These are phyloP conservation scores for Coemansia furcata DNA, from an alignment of 192 early-diverging fungal species.

Conservation along the genomic window DNA sequence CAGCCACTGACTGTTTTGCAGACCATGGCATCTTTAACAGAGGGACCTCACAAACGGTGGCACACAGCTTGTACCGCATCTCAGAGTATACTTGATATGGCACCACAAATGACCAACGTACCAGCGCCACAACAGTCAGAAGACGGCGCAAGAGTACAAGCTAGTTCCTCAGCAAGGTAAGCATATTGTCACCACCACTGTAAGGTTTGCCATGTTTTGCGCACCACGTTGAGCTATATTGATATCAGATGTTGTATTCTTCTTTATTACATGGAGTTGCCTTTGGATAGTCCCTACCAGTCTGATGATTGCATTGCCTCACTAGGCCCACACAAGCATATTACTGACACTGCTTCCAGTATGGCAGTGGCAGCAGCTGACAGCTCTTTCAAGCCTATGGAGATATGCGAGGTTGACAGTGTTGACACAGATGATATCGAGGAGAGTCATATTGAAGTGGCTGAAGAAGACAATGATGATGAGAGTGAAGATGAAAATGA, in stretches of 20 bases:
- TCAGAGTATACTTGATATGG: neutral
- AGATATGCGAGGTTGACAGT: neutral
- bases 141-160: neutral
- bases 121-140: neutral
- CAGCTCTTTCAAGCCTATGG: neutral
- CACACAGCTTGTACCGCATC: neutral
- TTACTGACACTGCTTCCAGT: neutral
- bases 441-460: conserved; percentile 2
- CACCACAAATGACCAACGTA: neutral
- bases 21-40: neutral
- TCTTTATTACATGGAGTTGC: neutral
- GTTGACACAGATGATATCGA: neutral
- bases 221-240: neutral
- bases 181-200: neutral
- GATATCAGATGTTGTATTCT: neutral
- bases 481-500: neutral
- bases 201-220: neutral
- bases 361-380: neutral
- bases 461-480: neutral
- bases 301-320: neutral
- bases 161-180: conserved; percentile 9
- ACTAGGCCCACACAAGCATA: neutral
- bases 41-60: neutral
- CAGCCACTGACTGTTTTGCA: neutral
- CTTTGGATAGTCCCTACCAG: neutral